Percentiles rank a stretch among this genome's conserved stretches.
Conservation (phyloP, 2,329 filamentous ascomycete species). For the Xylaria digitata region DNA sequence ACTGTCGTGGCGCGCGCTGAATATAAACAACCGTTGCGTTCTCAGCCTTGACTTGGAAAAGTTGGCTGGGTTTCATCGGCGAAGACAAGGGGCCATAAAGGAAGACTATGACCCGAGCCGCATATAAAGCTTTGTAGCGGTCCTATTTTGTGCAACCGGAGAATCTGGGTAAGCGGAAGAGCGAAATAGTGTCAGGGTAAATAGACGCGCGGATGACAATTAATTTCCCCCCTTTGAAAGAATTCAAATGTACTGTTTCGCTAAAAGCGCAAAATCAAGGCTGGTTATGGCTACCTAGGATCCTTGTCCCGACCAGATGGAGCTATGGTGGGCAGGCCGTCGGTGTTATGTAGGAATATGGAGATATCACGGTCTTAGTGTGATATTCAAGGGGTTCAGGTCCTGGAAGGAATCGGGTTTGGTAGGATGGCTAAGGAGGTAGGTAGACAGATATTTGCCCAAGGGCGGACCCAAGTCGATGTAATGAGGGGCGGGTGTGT, state of each 20-base stretch:
- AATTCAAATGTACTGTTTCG: constrained; percentile 1
- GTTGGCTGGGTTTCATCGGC: constrained; percentile 11
- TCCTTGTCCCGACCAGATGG: constrained; percentile 21
- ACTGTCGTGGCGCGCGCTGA: constrained; percentile 12
- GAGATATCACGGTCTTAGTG: constrained; percentile 8
- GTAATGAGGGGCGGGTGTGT: constrained; percentile 23
- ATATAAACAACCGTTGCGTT: constrained; percentile 11
- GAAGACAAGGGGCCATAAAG: constrained; percentile 3
- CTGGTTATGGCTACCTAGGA: neutral
- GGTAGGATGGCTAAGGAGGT: neutral
- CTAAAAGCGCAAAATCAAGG: constrained; percentile 13
- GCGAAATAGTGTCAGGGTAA: neutral
- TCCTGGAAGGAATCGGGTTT: constrained; percentile 6
- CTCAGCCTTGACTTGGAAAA: constrained; percentile 9
- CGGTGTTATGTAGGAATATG: constrained; percentile 19
- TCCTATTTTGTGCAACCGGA: neutral
- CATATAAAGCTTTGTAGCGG: constrained; percentile 10
- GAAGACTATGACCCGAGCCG: neutral
- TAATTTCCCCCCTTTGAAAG: constrained; percentile 3
- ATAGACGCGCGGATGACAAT: constrained; percentile 17
- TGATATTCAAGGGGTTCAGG: constrained; percentile 5
- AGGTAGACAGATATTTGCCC: constrained; percentile 12
- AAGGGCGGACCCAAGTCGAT: constrained; percentile 11
- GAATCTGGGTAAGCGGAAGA: neutral
- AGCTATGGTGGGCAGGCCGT: constrained; percentile 16